phyloP scores from a whole-genome alignment of 371 early-diverging fungal genomes.

The Mortierella sp. region DNA sequence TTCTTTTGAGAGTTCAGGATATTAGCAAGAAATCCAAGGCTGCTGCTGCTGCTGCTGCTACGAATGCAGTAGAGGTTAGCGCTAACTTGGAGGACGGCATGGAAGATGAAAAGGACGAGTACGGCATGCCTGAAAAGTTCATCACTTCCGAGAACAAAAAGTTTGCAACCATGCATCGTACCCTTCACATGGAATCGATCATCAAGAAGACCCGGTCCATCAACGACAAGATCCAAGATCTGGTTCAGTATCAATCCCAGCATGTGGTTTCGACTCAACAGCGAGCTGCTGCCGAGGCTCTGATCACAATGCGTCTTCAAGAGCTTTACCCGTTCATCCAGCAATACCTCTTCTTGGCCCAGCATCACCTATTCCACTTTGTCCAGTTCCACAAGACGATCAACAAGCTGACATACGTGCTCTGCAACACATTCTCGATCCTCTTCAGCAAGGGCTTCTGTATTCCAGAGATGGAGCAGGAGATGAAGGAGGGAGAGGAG shows the following conservation, averaged over 20 bases:
- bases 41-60: slow-evolving; percentile 4
- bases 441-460: slow-evolving; percentile 90
- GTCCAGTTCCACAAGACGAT: slow-evolving; percentile 76
- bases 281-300: slow-evolving; percentile 34
- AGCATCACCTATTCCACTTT: slow-evolving; percentile 70
- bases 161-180: slow-evolving; percentile 45
- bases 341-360: slow-evolving; percentile 73
- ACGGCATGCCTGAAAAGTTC: slow-evolving; percentile 66
- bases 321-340: slow-evolving; percentile 72
- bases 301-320: slow-evolving; percentile 56
- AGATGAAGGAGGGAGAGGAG: slow-evolving; percentile 73
- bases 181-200: slow-evolving; percentile 47
- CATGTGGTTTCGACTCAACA: slow-evolving; percentile 3
- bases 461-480: slow-evolving; percentile 76
- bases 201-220: slow-evolving; percentile 41
- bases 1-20: slow-evolving; percentile 50
- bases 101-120: slow-evolving; percentile 61
- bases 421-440: slow-evolving; percentile 77
- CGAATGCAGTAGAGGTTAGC: slow-evolving; percentile 19
- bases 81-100: no score
- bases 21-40: slow-evolving; percentile 36
- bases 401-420: slow-evolving; percentile 72
- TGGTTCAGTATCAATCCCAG: slow-evolving; percentile 25
- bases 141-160: slow-evolving; percentile 58
- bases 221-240: slow-evolving; percentile 44